phyloP scores from a whole-genome alignment of 2,329 filamentous ascomycete species.

The Fusarium anguioides region DNA sequence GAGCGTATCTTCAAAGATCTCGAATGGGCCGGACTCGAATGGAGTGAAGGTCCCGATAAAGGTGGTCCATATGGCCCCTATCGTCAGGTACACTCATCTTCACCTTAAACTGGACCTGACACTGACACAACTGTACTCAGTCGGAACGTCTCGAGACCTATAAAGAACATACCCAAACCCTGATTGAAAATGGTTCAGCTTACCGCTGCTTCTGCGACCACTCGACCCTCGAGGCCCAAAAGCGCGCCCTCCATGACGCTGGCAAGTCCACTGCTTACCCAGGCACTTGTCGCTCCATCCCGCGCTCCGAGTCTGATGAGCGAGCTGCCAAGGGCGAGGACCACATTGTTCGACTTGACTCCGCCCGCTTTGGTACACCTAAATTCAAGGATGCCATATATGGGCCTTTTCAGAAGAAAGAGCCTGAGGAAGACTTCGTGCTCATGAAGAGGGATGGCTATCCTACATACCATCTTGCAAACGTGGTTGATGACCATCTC shows the following conservation, averaged over 20 bases:
- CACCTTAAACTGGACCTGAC: background rate
- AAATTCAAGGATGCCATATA: conserved; percentile 84
- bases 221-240: conserved; percentile 75
- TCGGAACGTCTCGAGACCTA: conserved; percentile 85
- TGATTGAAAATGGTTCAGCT: conserved; percentile 78
- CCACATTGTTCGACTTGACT: conserved; percentile 82
- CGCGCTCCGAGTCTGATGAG: conserved; percentile 74
- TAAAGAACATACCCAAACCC: conserved; percentile 72
- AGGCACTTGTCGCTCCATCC: conserved; percentile 76
- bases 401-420: conserved; percentile 69
- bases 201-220: conserved; percentile 94
- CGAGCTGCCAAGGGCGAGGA: conserved; percentile 75
- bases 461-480: conserved; percentile 96
- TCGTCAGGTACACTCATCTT: conserved; percentile 70
- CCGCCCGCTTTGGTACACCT: conserved; percentile 65
- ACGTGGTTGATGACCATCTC: conserved; percentile 93
- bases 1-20: conserved; percentile 81
- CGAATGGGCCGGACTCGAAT: conserved; percentile 87
- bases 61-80: conserved; percentile 89
- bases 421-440: conserved; percentile 81
- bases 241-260: conserved; percentile 67
- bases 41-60: conserved; percentile 93
- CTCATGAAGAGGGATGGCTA: conserved; percentile 91
- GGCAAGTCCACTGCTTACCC: conserved; percentile 61
- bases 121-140: conserved; percentile 53